Conservation (phyloP, 2,329 filamentous ascomycete species). For the Xylaria sp. region DNA sequence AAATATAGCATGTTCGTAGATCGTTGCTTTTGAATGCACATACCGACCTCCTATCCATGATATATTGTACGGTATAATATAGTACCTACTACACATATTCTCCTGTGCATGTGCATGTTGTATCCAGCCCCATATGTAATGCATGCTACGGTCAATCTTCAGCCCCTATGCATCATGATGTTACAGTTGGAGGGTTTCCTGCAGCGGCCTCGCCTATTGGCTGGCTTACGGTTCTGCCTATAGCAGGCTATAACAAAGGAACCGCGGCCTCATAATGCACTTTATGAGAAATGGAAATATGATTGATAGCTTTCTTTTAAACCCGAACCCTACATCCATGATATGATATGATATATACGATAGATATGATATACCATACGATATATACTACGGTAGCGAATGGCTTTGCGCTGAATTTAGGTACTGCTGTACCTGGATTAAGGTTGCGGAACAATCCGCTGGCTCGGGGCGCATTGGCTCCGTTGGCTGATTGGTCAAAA, state of each 20-base stretch:
- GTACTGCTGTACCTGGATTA: neutral
- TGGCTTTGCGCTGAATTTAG: neutral
- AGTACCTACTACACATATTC: neutral
- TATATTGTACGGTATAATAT: neutral
- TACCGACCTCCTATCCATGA: no score
- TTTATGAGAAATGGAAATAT: neutral
- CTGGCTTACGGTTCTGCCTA: conserved; percentile 25
- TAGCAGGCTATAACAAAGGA: neutral
- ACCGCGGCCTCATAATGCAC: conserved; percentile 6
- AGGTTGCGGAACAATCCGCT: conserved; percentile 17
- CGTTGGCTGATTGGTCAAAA: conserved; percentile 9
- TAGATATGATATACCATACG: neutral
- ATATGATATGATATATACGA: neutral
- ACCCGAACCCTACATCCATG: neutral
- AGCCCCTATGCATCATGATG: conserved; percentile 29
- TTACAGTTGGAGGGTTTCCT: conserved; percentile 24
- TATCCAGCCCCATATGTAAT: conserved; percentile 9
- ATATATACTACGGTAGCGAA: neutral
- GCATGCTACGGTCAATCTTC: conserved; percentile 16
- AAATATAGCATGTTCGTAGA: neutral
- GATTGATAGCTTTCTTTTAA: neutral
- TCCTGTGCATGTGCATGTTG: conserved; percentile 8
- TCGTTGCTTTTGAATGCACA: neutral
- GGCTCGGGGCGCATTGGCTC: neutral
- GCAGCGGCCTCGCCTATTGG: conserved; percentile 37